Base-by-base conservation (phyloP, 2,329 filamentous ascomycete species). In the Ramularia endophylla region DNA sequence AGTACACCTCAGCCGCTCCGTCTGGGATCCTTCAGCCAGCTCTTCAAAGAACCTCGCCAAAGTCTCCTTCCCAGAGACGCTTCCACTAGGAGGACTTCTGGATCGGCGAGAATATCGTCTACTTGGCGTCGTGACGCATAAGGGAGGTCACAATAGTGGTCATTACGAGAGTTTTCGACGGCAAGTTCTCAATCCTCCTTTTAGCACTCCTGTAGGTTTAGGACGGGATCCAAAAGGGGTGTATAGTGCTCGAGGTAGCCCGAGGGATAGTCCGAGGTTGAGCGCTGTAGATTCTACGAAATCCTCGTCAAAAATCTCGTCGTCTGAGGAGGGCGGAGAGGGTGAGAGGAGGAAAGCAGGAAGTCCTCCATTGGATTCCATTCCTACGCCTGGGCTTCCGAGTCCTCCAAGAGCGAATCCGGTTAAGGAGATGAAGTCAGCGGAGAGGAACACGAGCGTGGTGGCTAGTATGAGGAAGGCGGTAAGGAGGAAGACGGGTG, bases 161-260 rank as follows among this genome's bases (percentile, higher is more conserved):
- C 92, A 98, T 61, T 98, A 98, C 67, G 92, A 98, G 63, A 90
- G 88, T 1, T 97, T 97, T 64, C 78, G 92, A 25, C 78, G 92
- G 27, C 92, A 97, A 64, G 83, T 86, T 44, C 67, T 87, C 7
- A 79, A 82, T 37, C 70, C 83, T 3, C 89, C 89, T 0, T 97
- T 81, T 60, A 85, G 87, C 1, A 95, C 90, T 6, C 80, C 85
- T 0, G 82, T 85, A 52, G 81, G 80, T 0, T 90, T 94, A 64
- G 83, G 85, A 46, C 75, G 76, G 5, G 85, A 85, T 27, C 22
- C 22, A 11, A 25, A 25, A 11, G 82, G 80, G 5, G 78, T 83
- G 25, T 90, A 86, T 58, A 87, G 83, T 61, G 73, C 56, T 67
- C 78, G 48, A n/a, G 48, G 47, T 3, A 59, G 48, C 15, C 60